A percentile compares a stretch with the other conserved stretches of the same genome.
Conservation (phyloP, 176 grass and related monocot species). For the Carex littledalei region DNA sequence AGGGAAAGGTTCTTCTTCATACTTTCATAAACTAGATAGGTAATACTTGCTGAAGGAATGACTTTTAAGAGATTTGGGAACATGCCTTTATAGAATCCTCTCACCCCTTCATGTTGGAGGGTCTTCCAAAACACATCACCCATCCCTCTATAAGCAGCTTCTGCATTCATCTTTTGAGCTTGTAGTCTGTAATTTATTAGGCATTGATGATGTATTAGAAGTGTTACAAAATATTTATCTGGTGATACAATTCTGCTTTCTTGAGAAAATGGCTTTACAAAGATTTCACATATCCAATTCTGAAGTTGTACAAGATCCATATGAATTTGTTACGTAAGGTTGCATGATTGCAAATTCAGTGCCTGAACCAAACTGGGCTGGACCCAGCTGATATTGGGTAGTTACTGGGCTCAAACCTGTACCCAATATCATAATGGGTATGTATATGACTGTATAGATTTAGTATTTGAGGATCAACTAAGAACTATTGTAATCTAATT, state of each 20-base stretch:
- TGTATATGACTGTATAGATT: not conserved
- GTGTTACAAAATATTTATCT: not conserved
- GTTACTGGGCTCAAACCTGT: not conserved
- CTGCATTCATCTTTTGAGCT: conserved; percentile 71
- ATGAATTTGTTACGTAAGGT: not conserved
- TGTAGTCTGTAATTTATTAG: conserved; percentile 74
- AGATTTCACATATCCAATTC: not conserved
- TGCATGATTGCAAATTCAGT: not conserved
- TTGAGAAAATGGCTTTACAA: not conserved
- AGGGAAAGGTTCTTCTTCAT: conserved; percentile 96
- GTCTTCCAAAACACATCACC: conserved; percentile 92
- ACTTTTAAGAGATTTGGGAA: conserved; percentile 97
- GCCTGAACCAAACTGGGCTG: not conserved
- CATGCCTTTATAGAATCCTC: conserved; percentile 94
- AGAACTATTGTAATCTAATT: not conserved
- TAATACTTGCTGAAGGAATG: conserved; percentile 95
- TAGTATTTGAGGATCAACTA: not conserved
- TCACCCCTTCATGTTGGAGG: conserved; percentile 66
- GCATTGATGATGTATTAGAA: conserved; percentile 12
- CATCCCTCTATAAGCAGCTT: conserved; percentile 76
- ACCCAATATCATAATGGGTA: not conserved
- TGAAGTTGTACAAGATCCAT: not conserved
- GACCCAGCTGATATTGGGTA: not conserved
- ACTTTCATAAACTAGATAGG: conserved; percentile 82
- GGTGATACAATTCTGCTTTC: not conserved